phyloP scores from a whole-genome alignment of 345 rosid species.

The Gossypium rotundifolium region DNA sequence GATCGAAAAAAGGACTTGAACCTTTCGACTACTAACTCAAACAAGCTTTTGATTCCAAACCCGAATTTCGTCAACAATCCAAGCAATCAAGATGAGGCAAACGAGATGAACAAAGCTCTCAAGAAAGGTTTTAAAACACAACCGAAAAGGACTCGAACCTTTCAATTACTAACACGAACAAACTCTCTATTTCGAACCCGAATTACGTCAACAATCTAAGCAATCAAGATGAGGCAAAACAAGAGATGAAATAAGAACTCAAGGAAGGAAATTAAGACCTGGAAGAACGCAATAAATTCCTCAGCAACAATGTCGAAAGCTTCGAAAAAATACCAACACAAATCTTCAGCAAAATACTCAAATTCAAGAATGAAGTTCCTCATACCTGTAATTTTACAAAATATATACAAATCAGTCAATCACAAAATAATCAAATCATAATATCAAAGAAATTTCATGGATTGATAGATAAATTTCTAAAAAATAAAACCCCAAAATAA shows the following conservation, averaged over 20 bases:
- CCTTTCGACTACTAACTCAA: too few relatives aligned
- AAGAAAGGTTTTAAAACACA: background rate
- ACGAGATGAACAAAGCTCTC: background rate
- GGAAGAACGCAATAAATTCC: conserved; percentile 19
- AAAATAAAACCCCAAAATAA: background rate
- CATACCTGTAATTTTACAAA: conserved; percentile 18
- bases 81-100: conserved; percentile 16
- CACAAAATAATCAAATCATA: background rate
- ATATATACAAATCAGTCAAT: background rate
- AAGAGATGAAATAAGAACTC: conserved; percentile 17
- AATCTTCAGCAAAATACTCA: conserved; percentile 25
- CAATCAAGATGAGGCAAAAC: conserved; percentile 17
- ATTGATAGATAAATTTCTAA: background rate
- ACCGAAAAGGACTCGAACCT: background rate
- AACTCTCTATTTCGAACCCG: background rate
- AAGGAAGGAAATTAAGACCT: conserved; percentile 16
- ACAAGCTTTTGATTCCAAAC: too few relatives aligned
- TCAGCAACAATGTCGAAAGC: conserved; percentile 23
- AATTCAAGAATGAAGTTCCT: conserved; percentile 28
- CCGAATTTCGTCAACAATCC: conserved; percentile 3
- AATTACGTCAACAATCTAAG: conserved; percentile 13
- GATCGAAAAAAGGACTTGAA: too few relatives aligned
- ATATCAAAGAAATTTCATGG: background rate
- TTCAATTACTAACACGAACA: background rate
- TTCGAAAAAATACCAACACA: conserved; percentile 26